phyloP scores from a whole-genome alignment of 192 early-diverging fungal genomes.

The Kickxella alabastrina region DNA sequence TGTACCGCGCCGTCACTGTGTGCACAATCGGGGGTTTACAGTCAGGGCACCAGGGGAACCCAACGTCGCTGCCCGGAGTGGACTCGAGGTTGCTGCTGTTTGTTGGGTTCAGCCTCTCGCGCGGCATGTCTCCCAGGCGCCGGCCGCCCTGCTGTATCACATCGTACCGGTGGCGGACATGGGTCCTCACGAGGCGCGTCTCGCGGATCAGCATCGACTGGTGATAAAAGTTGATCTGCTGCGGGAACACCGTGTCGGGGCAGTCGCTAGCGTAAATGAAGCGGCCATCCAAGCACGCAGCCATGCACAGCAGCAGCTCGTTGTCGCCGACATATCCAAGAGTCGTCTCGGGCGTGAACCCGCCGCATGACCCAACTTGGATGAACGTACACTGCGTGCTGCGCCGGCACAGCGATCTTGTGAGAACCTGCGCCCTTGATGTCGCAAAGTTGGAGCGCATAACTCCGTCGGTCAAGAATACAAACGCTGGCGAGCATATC shows the following conservation, averaged over 20 bases:
- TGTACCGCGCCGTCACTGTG: conserved; percentile 57
- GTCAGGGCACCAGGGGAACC: conserved; percentile 67
- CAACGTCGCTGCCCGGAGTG: conserved; percentile 30
- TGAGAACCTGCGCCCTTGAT: conserved; percentile 52
- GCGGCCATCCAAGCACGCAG: conserved; percentile 61
- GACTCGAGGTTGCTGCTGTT: conserved; percentile 17
- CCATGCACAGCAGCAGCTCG: conserved; percentile 66
- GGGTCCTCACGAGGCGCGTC: conserved; percentile 36
- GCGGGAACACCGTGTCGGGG: conserved; percentile 31
- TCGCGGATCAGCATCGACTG: conserved; percentile 47
- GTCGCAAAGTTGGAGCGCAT: conserved; percentile 67
- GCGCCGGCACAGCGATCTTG: conserved; percentile 50
- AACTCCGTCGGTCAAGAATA: conserved; percentile 71
- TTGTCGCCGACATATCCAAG: conserved; percentile 76
- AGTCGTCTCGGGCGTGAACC: conserved; percentile 63
- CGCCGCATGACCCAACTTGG: conserved; percentile 65
- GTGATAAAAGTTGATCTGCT: conserved; percentile 47
- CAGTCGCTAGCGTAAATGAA: conserved; percentile 72
- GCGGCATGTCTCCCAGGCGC: conserved; percentile 51
- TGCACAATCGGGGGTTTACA: conserved; percentile 60
- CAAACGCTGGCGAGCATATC: conserved; percentile 52
- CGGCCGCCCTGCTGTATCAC: conserved; percentile 21
- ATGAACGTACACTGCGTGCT: conserved; percentile 66
- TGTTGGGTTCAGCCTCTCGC: conserved; percentile 41
- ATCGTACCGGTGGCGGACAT: conserved; percentile 36